Base-by-base conservation (phyloP, 805 yeast species). In the Huiozyma naganishii region DNA sequence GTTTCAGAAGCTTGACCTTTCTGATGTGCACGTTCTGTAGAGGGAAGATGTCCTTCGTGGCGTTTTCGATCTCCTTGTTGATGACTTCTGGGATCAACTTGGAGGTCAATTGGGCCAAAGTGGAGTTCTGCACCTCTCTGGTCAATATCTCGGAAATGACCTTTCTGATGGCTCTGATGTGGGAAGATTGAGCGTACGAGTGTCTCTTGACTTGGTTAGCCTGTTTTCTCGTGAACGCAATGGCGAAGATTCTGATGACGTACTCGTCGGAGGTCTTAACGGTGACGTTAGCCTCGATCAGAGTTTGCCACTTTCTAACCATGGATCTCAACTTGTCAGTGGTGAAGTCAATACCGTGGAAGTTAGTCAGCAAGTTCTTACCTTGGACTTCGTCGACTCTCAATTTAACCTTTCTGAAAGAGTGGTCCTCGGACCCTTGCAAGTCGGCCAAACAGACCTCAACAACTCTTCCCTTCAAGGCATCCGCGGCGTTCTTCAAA, bases 381-480 rank as follows among this genome's bases (percentile, higher is more conserved):
- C 97, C 97, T 77, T 90, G 96, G 61, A 89, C 95, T 76, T 90
- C 97, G 66, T 89, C 97, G 64, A 90, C 95, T 77, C 97, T 88
- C 74, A 89, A 84, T 74, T 83, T 86, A 68, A 89, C 76, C 76
- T 89, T 88, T 81, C 95, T 90, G 86, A 83, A 83, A 55, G 97
- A 80, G 80, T 89, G 95, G 77, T 90, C 97, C 79, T 90, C 97
- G 65, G 94, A 85, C 66, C 95, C 95, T 77, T 89, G 97, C 68
- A 89, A 80, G 73, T 89, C 97, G 63, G 97, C 97, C 59, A 89
- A 80, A 58, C 87, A 82, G 59, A 89, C 88, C 74, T 90, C 97
- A 59, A 89, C 80, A 61, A 89, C 85, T 75, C 97, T 88, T 66
- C 97, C 97, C 77, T 87, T 90, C 68, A 89, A 83, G 66, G 95